phyloP scores from a whole-genome alignment of 2,329 filamentous ascomycete species.

The Parasarocladium wereldwijsianum region DNA sequence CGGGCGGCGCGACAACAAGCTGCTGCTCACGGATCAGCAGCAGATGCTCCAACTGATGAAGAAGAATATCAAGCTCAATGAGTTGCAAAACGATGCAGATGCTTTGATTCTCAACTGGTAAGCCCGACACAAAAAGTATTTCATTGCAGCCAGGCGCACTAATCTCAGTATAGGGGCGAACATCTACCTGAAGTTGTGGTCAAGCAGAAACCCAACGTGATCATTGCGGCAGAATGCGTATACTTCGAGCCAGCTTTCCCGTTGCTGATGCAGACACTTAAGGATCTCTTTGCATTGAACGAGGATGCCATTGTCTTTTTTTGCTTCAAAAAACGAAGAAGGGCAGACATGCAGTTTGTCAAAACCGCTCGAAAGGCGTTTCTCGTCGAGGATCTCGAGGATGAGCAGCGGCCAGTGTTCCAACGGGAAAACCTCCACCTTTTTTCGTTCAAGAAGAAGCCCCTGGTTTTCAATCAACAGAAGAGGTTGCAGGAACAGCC shows the following conservation, averaged over 20 bases:
- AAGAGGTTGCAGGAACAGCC: not conserved
- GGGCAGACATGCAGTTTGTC: constrained; percentile 64
- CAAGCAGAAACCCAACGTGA: constrained; percentile 53
- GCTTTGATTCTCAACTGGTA: constrained; percentile 72
- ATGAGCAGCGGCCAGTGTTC: constrained; percentile 44
- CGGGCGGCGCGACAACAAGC: constrained; percentile 31
- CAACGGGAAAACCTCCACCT: constrained; percentile 44
- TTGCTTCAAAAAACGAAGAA: constrained; percentile 86
- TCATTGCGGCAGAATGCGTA: constrained; percentile 92
- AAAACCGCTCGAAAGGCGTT: constrained; percentile 57
- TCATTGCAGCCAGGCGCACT: not conserved
- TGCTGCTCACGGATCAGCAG: constrained; percentile 76
- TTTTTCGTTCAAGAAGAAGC: constrained; percentile 32
- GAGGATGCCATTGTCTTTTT: constrained; percentile 55
- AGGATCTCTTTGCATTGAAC: constrained; percentile 59
- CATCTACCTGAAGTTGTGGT: constrained; percentile 37
- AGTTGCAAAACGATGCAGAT: constrained; percentile 45
- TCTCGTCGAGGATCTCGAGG: constrained; percentile 42
- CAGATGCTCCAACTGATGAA: constrained; percentile 79
- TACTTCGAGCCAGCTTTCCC: constrained; percentile 97
- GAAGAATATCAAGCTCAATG: constrained; percentile 74
- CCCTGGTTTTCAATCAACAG: constrained; percentile 2
- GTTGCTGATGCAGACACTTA: constrained; percentile 64
- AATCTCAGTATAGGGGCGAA: constrained; percentile 37
- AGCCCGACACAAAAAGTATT: no score